A percentile compares a stretch with the other conserved stretches of the same genome.
Evolutionary conservation across 306 rosid genomes (phyloP).

Genomic region (Abrus pulchellus): DNA sequence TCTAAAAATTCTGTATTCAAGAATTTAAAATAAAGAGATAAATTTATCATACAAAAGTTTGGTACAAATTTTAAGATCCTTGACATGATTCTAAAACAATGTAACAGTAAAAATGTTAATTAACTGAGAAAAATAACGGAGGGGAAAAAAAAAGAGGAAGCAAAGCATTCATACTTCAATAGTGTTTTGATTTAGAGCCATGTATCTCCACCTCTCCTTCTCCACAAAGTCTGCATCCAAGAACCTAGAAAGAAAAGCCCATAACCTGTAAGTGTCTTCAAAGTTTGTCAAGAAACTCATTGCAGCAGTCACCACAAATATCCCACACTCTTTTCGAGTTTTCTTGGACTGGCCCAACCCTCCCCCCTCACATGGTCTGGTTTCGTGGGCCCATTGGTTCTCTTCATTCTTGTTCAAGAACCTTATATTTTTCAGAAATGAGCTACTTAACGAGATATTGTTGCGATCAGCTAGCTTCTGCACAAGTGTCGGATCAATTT

Average conservation of each 20-base stretch:
- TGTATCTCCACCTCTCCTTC: slow-evolving; percentile 93
- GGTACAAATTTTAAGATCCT: neutral
- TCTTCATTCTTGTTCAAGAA: slow-evolving; percentile 61
- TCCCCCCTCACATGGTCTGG: slow-evolving; percentile 37
- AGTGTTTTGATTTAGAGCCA: slow-evolving; percentile 78
- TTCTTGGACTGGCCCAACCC: slow-evolving; percentile 37
- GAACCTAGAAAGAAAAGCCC: slow-evolving; percentile 83
- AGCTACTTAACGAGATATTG: slow-evolving; percentile 65
- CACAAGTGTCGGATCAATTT: slow-evolving; percentile 70
- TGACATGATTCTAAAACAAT: slow-evolving; percentile 18
- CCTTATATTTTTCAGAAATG: slow-evolving; percentile 56
- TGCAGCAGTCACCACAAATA: slow-evolving; percentile 62
- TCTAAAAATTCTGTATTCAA: too few relatives aligned
- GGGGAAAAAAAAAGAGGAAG: neutral
- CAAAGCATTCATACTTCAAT: slow-evolving; percentile 62
- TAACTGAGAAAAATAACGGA: neutral
- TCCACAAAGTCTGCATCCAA: slow-evolving; percentile 92
- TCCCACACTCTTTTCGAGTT: slow-evolving; percentile 38
- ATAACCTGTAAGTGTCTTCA: slow-evolving; percentile 75
- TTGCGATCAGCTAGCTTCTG: slow-evolving; percentile 86
- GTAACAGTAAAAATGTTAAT: slow-evolving; percentile 3
- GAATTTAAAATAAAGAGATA: neutral
- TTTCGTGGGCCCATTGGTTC: slow-evolving; percentile 55
- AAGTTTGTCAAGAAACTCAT: slow-evolving; percentile 76
- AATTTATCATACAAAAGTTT: neutral